phyloP scores from a whole-genome alignment of 2,329 filamentous ascomycete species.

The Claviceps citrina region DNA sequence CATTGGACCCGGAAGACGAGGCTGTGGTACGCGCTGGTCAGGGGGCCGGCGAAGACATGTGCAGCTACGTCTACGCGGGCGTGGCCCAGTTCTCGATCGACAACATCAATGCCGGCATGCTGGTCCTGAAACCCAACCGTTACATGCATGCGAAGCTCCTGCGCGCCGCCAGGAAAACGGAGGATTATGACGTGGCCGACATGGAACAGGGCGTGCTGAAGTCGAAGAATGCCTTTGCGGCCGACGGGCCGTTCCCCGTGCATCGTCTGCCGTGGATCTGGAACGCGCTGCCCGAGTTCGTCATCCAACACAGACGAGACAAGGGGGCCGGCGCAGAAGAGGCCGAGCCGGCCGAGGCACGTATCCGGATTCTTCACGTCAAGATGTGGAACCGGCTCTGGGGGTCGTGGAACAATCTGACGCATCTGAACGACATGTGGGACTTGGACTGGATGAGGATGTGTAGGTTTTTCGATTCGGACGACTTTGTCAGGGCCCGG shows the following conservation, averaged over 20 bases:
- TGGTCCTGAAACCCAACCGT: conserved; percentile 2
- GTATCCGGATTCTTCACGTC: conserved; percentile 1
- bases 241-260: conserved; percentile 2
- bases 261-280: not conserved
- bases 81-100: conserved; percentile 1
- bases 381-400: conserved; percentile 5
- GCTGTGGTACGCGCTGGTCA: not conserved
- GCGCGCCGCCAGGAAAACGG: not conserved
- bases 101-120: conserved; percentile 4
- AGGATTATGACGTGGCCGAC: not conserved
- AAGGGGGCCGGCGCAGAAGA: too few relatives aligned
- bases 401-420: conserved; percentile 4
- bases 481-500: not conserved
- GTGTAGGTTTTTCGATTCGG: conserved; percentile 2
- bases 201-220: conserved; percentile 3
- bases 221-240: conserved; percentile 3
- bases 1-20: not conserved
- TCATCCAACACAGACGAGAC: not conserved
- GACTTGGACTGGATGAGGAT: conserved; percentile 4
- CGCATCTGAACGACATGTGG: conserved; percentile 4
- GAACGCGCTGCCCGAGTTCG: conserved; percentile 3
- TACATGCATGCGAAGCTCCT: conserved; percentile 3
- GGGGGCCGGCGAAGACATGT: conserved; percentile 1
- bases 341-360: not conserved
- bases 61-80: conserved; percentile 2